Conservation (phyloP, 352 stramenopile genomes). For the Globisporangium paddicum region DNA sequence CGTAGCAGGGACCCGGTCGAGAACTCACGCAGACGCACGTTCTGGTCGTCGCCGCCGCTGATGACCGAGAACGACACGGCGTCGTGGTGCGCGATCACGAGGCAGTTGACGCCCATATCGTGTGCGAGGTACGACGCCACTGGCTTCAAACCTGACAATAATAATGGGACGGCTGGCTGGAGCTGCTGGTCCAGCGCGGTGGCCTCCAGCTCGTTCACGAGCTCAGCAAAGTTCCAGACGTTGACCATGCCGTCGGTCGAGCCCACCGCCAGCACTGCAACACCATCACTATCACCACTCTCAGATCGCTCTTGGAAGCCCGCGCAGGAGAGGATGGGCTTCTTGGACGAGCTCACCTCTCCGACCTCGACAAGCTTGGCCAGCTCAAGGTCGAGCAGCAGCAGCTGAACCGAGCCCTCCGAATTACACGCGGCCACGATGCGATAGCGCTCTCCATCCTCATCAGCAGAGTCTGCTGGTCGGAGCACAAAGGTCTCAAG, state of each 20-base stretch:
- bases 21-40: slow-evolving; percentile 42
- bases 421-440: slow-evolving; percentile 72
- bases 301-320: slow-evolving; percentile 28
- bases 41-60: slow-evolving; percentile 83
- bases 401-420: slow-evolving; percentile 59
- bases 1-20: slow-evolving; percentile 20
- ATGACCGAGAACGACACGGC: slow-evolving; percentile 44
- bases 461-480: not conserved
- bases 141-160: slow-evolving; percentile 28
- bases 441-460: slow-evolving; percentile 26
- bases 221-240: slow-evolving; percentile 52
- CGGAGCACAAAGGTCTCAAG: slow-evolving; percentile 50
- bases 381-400: slow-evolving; percentile 46
- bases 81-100: slow-evolving; percentile 27
- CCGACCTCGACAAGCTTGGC: slow-evolving; percentile 37
- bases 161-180: not conserved
- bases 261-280: slow-evolving; percentile 59
- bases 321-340: slow-evolving; percentile 75
- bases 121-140: slow-evolving; percentile 64
- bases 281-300: not conserved
- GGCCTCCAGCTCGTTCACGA: slow-evolving; percentile 20
- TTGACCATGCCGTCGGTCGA: slow-evolving; percentile 80
- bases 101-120: slow-evolving; percentile 82
- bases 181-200: not conserved
- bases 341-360: slow-evolving; percentile 55